Conservation (phyloP, 140 eudicot species). For the Flaveria floridana region DNA sequence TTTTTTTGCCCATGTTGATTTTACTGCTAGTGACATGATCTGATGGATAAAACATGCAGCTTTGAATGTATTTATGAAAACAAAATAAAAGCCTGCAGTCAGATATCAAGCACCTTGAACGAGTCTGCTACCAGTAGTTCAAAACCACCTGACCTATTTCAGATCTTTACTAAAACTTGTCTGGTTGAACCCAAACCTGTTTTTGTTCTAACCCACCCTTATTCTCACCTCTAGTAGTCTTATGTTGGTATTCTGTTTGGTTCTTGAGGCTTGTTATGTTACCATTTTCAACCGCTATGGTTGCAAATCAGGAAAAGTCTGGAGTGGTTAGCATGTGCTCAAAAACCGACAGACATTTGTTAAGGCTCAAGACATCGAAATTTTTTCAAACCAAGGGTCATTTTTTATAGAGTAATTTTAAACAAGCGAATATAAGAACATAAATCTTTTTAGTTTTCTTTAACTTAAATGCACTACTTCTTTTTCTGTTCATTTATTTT, state of each 20-base stretch:
- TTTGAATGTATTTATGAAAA: conserved; percentile 19
- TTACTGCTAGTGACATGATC: not conserved
- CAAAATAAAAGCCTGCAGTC: conserved; percentile 28
- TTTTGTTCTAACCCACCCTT: too few species aligned
- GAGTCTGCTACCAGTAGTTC: not conserved
- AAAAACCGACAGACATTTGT: not conserved
- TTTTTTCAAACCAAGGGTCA: too few species aligned
- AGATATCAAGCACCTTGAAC: conserved; percentile 44
- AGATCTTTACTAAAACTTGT: not conserved
- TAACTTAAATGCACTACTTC: too few species aligned
- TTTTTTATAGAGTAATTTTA: too few species aligned
- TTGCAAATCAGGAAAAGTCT: too few species aligned
- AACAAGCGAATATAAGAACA: too few species aligned
- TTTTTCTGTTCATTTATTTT: too few species aligned
- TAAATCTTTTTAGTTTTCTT: too few species aligned
- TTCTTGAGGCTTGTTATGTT: not conserved
- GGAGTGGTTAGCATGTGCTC: too few species aligned
- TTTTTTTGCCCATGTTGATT: conserved; percentile 21
- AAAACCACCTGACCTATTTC: too few species aligned
- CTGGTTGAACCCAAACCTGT: not conserved
- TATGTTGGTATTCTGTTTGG: not conserved
- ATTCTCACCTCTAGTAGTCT: not conserved
- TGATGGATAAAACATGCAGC: conserved; percentile 1
- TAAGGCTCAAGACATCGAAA: not conserved
- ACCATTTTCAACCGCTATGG: not conserved